Percentiles rank a stretch among this genome's conserved stretches.
phyloP scores from a whole-genome alignment of 371 early-diverging fungal species.

The Gilbertella persicaria region DNA sequence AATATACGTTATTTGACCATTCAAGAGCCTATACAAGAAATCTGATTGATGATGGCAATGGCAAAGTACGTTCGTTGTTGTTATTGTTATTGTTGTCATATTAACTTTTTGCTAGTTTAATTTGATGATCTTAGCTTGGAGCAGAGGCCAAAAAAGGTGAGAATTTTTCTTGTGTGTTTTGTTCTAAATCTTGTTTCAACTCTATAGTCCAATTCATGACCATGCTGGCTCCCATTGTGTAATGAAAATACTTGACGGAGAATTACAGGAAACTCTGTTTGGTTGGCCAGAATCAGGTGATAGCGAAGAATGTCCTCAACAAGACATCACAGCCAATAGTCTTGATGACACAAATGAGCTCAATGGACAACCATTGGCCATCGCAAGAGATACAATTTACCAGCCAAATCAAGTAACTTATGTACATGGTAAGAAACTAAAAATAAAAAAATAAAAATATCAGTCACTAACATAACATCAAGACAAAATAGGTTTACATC shows the following conservation, averaged over 20 bases:
- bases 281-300: conserved; percentile 66
- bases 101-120: conserved; percentile 63
- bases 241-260: conserved; percentile 90
- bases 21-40: conserved; percentile 79
- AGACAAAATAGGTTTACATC: conserved; percentile 88
- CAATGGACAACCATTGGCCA: conserved; percentile 25
- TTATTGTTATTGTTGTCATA: neutral
- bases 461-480: neutral
- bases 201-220: conserved; percentile 86
- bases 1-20: conserved; percentile 81
- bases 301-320: conserved; percentile 25
- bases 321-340: conserved; percentile 27
- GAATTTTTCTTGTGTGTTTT: neutral
- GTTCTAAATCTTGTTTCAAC: conserved; percentile 5
- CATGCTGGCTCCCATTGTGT: conserved; percentile 94
- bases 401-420: conserved; percentile 78
- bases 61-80: conserved; percentile 48
- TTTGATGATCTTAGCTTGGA: conserved; percentile 91
- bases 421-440: conserved; percentile 70
- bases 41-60: conserved; percentile 91
- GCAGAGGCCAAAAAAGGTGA: conserved; percentile 73
- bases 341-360: too few species aligned
- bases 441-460: neutral
- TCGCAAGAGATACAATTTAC: conserved; percentile 44
- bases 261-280: conserved; percentile 79